phyloP scores from a whole-genome alignment of 2,329 filamentous ascomycete genomes.

The Thermothelomyces thermophilus region DNA sequence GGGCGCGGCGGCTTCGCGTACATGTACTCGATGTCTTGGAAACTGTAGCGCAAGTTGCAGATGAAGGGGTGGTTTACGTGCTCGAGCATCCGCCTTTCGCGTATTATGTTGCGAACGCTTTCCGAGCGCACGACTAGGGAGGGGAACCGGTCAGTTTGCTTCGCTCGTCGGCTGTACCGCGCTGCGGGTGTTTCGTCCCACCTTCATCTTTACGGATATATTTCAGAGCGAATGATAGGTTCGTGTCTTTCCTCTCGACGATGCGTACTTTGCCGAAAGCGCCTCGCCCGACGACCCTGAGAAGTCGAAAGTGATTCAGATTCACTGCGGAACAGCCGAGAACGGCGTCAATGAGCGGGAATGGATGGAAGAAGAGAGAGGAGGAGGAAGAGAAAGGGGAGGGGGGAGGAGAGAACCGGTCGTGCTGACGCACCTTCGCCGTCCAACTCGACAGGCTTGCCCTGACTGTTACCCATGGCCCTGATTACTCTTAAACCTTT shows the following conservation, averaged over 20 bases:
- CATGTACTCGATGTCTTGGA: constrained; percentile 99
- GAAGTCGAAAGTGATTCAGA: constrained; percentile 91
- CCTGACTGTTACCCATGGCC: constrained; percentile 86
- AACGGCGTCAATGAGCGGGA: neutral
- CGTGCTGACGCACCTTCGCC: constrained; percentile 68
- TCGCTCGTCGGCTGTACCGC: neutral
- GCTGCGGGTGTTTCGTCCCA: constrained; percentile 35
- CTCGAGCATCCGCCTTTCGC: constrained; percentile 95
- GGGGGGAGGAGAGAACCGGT: too few species aligned
- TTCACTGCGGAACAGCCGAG: constrained; percentile 56
- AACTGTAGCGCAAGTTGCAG: constrained; percentile 97
- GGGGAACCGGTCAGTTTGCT: constrained; percentile 6
- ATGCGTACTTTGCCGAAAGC: constrained; percentile 99
- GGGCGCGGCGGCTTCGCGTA: constrained; percentile 42
- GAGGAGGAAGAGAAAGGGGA: neutral
- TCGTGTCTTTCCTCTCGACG: constrained; percentile 94
- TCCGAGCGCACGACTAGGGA: constrained; percentile 83
- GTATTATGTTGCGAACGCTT: constrained; percentile 96
- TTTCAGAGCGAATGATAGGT: constrained; percentile 89
- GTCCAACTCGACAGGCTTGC: constrained; percentile 85
- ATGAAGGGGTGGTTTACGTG: constrained; percentile 97
- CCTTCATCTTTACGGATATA: constrained; percentile 99
- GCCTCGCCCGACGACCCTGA: constrained; percentile 93
- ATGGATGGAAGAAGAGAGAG: neutral
- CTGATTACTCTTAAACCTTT: neutral